These are phyloP conservation scores for Yamadazyma paraphyllophila DNA, from an alignment of 805 yeast species.

Conservation along the genomic window DNA sequence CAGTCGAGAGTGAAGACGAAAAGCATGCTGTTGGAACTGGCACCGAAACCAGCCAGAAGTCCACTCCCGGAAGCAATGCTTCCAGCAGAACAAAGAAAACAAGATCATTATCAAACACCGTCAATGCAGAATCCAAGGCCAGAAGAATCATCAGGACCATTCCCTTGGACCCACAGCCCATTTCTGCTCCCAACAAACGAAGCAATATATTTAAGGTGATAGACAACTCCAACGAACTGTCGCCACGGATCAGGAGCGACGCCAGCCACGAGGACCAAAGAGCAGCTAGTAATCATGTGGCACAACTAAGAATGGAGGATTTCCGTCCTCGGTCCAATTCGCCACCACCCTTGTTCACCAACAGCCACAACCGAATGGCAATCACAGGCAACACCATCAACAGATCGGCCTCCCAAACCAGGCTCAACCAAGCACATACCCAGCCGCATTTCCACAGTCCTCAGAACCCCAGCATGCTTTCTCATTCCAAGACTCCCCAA, in stretches of 20 bases:
- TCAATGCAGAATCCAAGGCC: constrained; percentile 69
- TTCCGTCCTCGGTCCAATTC: constrained; percentile 5
- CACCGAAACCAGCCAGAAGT: constrained; percentile 22
- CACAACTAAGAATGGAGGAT: constrained; percentile 4
- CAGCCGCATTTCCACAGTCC: neutral
- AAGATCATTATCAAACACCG: constrained; percentile 52
- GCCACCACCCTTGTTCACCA: constrained; percentile 12
- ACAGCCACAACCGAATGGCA: constrained; percentile 14
- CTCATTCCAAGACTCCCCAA: neutral
- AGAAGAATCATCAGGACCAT: constrained; percentile 72
- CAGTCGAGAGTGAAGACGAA: constrained; percentile 22
- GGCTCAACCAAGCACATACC: neutral
- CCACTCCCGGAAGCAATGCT: constrained; percentile 37
- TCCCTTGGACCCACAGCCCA: constrained; percentile 83
- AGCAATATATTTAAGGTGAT: constrained; percentile 39
- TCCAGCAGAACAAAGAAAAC: constrained; percentile 37
- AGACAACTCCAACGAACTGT: constrained; percentile 31
- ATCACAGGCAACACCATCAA: constrained; percentile 17
- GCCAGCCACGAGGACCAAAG: neutral
- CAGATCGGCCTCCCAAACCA: constrained; percentile 1
- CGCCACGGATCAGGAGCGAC: constrained; percentile 21
- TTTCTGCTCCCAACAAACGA: constrained; percentile 37
- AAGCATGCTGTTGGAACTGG: constrained; percentile 6
- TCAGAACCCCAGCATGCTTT: neutral
- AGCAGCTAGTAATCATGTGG: neutral